phyloP scores from a whole-genome alignment of 768 basidiomycete genomes.

The Russula earlei region DNA sequence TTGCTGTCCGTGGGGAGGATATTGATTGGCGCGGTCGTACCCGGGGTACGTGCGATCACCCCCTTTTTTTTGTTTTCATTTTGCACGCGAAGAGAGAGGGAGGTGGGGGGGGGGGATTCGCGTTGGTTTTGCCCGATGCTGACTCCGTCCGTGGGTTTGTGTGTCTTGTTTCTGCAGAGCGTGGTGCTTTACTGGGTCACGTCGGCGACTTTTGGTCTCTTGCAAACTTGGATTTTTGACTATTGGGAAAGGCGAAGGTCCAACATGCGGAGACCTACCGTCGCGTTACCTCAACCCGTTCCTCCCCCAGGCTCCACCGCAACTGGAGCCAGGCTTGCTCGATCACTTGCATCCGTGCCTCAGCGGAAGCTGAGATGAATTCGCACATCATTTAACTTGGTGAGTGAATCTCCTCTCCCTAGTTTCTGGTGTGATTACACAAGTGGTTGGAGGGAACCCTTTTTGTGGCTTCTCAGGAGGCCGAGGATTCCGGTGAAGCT shows the following conservation, averaged over 20 bases:
- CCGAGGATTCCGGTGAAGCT: constrained; percentile 45
- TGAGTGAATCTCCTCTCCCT: constrained; percentile 10
- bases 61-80: too few species aligned
- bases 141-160: background rate
- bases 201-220: constrained; percentile 62
- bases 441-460: constrained; percentile 68
- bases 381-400: background rate
- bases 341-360: background rate
- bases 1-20: constrained; percentile 57
- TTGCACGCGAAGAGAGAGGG: background rate
- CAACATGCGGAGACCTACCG: constrained; percentile 10
- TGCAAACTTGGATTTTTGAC: constrained; percentile 69
- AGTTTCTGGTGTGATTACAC: constrained; percentile 53
- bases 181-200: constrained; percentile 70
- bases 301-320: background rate
- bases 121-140: background rate
- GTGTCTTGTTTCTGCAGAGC: constrained; percentile 33
- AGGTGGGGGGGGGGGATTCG: too few species aligned
- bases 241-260: constrained; percentile 43
- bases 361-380: constrained; percentile 6
- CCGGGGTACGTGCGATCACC: constrained; percentile 44
- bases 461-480: constrained; percentile 24
- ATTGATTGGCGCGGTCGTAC: constrained; percentile 53
- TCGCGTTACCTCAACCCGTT: background rate
- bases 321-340: background rate